Conservation (phyloP, 805 yeast genomes). For the Sugiyamaella smithiae region DNA sequence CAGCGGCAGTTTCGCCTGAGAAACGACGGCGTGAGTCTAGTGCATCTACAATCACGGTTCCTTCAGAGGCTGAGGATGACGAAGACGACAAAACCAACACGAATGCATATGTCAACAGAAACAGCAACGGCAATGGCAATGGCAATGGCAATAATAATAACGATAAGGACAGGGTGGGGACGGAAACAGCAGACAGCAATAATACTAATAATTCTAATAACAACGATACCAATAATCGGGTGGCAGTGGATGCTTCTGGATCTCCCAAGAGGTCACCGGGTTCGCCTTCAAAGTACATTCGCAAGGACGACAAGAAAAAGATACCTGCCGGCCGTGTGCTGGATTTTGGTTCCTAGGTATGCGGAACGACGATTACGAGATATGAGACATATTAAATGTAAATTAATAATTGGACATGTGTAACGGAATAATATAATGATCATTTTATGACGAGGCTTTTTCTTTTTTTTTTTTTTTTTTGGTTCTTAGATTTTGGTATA, state of each 20-base stretch:
- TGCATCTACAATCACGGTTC: slow-evolving; percentile 36
- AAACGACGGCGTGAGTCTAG: slow-evolving; percentile 35
- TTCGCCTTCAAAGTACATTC: slow-evolving; percentile 21
- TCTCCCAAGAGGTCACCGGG: slow-evolving; percentile 4
- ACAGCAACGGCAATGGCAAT: background rate
- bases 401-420: slow-evolving; percentile 1
- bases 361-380: background rate
- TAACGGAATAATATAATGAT: background rate
- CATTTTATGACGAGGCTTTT: background rate
- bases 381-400: background rate
- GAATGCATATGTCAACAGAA: slow-evolving; percentile 1
- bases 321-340: slow-evolving; percentile 19
- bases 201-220: background rate
- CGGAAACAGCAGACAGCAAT: background rate
- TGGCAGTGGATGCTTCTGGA: background rate
- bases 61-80: slow-evolving; percentile 31
- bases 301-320: slow-evolving; percentile 14
- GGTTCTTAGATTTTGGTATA: too few relatives aligned
- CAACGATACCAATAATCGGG: slow-evolving; percentile 1
- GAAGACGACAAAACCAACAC: slow-evolving; percentile 12
- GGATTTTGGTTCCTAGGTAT: slow-evolving; percentile 9
- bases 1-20: slow-evolving; percentile 15
- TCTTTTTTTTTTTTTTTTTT: background rate
- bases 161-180: slow-evolving; percentile 2
- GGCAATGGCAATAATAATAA: background rate